Base-by-base conservation (phyloP, 1,139 yeast species). In the Candida gigantensis region DNA sequence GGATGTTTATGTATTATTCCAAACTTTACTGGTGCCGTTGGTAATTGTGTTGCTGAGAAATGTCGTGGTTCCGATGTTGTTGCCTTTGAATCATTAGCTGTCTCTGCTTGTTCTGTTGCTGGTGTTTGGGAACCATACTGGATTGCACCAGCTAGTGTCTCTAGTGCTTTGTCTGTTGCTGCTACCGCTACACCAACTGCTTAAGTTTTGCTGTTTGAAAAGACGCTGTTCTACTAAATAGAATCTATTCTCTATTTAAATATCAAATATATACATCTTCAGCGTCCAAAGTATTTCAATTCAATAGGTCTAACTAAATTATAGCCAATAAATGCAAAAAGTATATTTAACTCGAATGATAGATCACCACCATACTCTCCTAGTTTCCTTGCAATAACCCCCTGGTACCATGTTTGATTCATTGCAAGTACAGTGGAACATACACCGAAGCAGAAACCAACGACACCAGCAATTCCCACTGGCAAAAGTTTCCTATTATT, bases 1-100 rank as follows among this genome's bases (percentile, higher is more conserved):
- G 67, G 67, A 4, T 62, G 68, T 43, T 51, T 62, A 28, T 62
- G 68, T 51, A 61, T 62, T 23, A 59, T 62, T 58, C 55, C 62
- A 25, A 50, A 48, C 30, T 62, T 53, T 47, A 48, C 51, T 17
- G 60, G 58, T 11, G 32, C 42, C 23, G 55, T 60, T 24, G 67
- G 61, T 24, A 43, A 50, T 18, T 62, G 67, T 47, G 51, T 62
- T 24, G 63, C 58, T 24, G 40, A 45, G 5, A 34, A 42, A 9
- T 62, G 68, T 45, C 28, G 30, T 13, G 65, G 62, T 27, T n/a
- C 34, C 1, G 59, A 54, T 11, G 57, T 59, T 28, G 35, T 20
- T 5, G 30, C 29, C 12, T 54, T 55, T 28, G 49, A 57, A 26
- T 38, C 53, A 34, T 55, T 58, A 38, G 64, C 60, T 32, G 34